Base-by-base conservation (phyloP, 179 eudicot species). In the Spinacia oleracea region DNA sequence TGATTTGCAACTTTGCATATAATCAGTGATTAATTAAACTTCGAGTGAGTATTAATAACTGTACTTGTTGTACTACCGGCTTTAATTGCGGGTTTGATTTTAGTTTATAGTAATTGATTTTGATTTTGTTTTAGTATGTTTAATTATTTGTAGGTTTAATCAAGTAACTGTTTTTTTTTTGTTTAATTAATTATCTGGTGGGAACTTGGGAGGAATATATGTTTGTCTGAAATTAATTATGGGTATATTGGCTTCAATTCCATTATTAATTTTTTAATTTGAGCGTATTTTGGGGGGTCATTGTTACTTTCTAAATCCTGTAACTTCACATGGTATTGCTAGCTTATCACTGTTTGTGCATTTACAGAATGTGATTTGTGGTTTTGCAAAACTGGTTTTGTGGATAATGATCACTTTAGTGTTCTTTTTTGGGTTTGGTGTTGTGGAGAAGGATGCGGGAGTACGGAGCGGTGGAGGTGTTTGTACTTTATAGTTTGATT, bases 61-160 rank as follows among this genome's bases (percentile, higher is more conserved):
- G n/a, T n/a, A 12, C 20, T 64, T 34, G 42, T 64, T 31, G 21
- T 64, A 32, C 2, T 2, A 9, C 53, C 3, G 0, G 9, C 29
- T 43, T 69, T 69, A 42, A 9, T 12, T 69, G 31, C 25, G 53
- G 43, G 23, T 35, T 35, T 35, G 2, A 6, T 69, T 68, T 43
- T 3, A 68, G 27, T n/a, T 67, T 20, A 4, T 38, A 8, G 40
- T 38, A 38, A 38, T 38, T 38, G 11, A 21, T 67, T 35, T 38
- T 38, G 11, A 21, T 67, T 35, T 35, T 21, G 6, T 42, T 23
- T 4, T 2, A 8, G 18, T 31, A 31, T 64, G 9, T 32, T 38
- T n/a, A n/a, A n/a, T 64, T 32, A 43, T 10, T 40, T 68, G 46
- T 68, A 31, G 46, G 72, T 68, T 68, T 68, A 2, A n/a, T n/a